These are phyloP conservation scores for Dispira parvispora DNA, from an alignment of 192 early-diverging fungal species.

Conservation along the genomic window DNA sequence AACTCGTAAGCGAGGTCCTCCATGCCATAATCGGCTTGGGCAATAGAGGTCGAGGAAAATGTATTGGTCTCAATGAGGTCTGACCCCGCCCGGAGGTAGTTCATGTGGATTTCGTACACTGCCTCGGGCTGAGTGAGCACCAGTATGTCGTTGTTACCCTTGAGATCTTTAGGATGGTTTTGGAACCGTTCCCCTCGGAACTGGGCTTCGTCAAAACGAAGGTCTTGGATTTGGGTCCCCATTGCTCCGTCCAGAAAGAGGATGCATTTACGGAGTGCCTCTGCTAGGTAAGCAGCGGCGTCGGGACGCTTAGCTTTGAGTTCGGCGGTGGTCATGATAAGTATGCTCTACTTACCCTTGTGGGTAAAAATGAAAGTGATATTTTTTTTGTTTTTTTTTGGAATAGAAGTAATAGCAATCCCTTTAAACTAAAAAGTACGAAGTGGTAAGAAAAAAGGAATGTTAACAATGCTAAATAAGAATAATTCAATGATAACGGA, in stretches of 20 bases:
- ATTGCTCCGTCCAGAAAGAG: slow-evolving; percentile 97
- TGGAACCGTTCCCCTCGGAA: slow-evolving; percentile 77
- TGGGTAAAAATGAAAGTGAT: too few species aligned
- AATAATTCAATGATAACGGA: too few species aligned
- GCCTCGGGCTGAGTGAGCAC: slow-evolving; percentile 79
- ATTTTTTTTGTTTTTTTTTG: too few species aligned
- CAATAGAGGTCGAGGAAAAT: slow-evolving; percentile 82
- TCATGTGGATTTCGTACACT: slow-evolving; percentile 75
- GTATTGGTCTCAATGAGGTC: slow-evolving; percentile 96
- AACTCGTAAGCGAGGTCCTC: slow-evolving; percentile 78
- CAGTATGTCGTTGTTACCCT: slow-evolving; percentile 93
- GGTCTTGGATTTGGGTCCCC: slow-evolving; percentile 82
- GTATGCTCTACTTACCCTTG: too few species aligned
- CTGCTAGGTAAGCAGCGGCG: slow-evolving; percentile 46
- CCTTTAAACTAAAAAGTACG: too few species aligned
- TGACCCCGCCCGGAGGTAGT: slow-evolving; percentile 79
- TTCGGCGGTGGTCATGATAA: too few species aligned
- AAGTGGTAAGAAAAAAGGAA: too few species aligned
- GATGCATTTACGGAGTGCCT: slow-evolving; percentile 65
- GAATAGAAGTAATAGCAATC: too few species aligned
- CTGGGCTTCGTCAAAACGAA: slow-evolving; percentile 64
- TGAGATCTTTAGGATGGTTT: slow-evolving; percentile 66
- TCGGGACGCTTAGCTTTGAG: neutral
- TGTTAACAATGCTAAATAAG: too few species aligned
- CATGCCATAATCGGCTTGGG: slow-evolving; percentile 80